Evolutionary conservation across 495 filamentous ascomycete species (phyloP).

Genomic region (Hypoxylon lienhwacheense): DNA sequence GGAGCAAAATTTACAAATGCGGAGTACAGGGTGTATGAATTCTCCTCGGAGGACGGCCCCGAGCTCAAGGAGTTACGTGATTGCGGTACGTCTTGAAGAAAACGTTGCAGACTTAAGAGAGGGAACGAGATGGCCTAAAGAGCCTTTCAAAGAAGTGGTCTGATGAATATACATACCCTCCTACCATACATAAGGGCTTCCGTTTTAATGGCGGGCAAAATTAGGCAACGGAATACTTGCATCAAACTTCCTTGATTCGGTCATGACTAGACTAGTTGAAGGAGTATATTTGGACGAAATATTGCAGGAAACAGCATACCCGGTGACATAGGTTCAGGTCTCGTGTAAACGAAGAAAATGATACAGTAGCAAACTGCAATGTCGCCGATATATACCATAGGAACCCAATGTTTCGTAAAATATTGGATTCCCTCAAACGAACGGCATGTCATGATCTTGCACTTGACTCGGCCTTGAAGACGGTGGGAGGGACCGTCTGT

Average conservation of each 20-base stretch:
- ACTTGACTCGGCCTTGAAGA: slow-evolving; percentile 38
- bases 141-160: no score
- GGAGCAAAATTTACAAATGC: slow-evolving; percentile 48
- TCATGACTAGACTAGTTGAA: background rate
- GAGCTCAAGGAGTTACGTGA: slow-evolving; percentile 39
- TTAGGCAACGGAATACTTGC: no score
- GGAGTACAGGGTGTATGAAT: slow-evolving; percentile 54
- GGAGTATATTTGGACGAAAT: slow-evolving; percentile 3
- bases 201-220: no score
- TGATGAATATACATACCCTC: no score
- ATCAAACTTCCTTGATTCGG: no score
- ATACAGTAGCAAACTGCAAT: slow-evolving; percentile 18
- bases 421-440: slow-evolving; percentile 41
- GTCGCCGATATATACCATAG: slow-evolving; percentile 42
- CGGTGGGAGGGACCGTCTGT: slow-evolving; percentile 30
- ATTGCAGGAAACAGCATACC: slow-evolving; percentile 5
- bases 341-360: background rate
- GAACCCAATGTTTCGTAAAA: slow-evolving; percentile 32
- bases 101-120: no score
- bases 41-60: slow-evolving; percentile 41
- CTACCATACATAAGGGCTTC: no score
- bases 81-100: no score
- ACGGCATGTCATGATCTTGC: slow-evolving; percentile 39
- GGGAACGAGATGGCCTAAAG: no score
- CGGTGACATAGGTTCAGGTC: slow-evolving; percentile 22